Base-by-base conservation (phyloP, 1,139 yeast species). In the Candida sojae region DNA sequence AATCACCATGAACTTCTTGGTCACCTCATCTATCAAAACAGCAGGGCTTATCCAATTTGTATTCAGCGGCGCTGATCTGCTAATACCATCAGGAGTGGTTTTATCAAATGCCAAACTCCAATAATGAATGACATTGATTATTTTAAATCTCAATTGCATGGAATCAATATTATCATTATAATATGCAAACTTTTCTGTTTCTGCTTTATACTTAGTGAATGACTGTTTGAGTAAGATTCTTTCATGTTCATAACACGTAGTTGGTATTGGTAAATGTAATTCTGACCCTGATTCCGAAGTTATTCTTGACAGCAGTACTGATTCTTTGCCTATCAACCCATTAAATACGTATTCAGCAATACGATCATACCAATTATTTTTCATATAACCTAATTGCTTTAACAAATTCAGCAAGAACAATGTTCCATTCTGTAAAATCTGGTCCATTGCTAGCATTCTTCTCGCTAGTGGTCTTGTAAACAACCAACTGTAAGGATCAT, bases 191-290 rank as follows among this genome's bases (percentile, higher is more conserved):
- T 49, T 32, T n/a, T 23, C 25, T 2, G 42, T 46, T 40, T 48
- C 34, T 32, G 49, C 31, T 6, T 47, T 49, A 10, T 53, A 54
- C 6, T 11, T 25, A 4, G 7, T 35, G 12, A 21, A 7, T 1
- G n/a, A 13, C 12, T 55, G 55, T 39, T 53, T 56, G 4, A 69
- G 53, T n/a, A 68, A 48, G 1, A 42, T 31, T 25, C 47, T 51
- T 42, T 72, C 77, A 33, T 69, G 57, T 8, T 57, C 56, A 48
- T 62, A 73, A 47, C 72, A 70, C 1, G 73, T 62, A 9, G 45
- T 45, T 0, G 74, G 71, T 5, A 52, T 50, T 5, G 28, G 25
- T 7, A 26, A 26, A 6, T 26, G 29, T 2, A 5, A 26, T 26
- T 26, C 29, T 26, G 29, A 17, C 21, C 21, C 21, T 17, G 21